phyloP scores from a whole-genome alignment of 1,284 basidiomycete species.

The Schizophyllum amplum region DNA sequence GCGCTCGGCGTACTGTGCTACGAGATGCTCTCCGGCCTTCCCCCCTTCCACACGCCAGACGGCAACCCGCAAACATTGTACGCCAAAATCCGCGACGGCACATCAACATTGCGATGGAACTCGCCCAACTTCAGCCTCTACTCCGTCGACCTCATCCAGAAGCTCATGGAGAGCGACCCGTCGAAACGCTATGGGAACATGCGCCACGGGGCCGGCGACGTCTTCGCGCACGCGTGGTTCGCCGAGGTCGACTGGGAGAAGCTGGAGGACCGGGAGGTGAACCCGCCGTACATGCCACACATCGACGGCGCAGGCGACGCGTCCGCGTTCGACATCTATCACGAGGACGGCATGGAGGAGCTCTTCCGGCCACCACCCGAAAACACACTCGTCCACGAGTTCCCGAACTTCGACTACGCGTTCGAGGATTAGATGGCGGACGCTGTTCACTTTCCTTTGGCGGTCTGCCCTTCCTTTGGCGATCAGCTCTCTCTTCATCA shows the following conservation, averaged over 20 bases:
- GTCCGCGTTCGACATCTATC: slow-evolving; percentile 81
- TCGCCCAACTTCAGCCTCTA: slow-evolving; percentile 66
- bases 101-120: slow-evolving; percentile 75
- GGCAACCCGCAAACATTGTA: slow-evolving; percentile 62
- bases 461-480: not conserved
- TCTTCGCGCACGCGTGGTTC: slow-evolving; percentile 97
- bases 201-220: slow-evolving; percentile 87
- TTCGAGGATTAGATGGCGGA: slow-evolving; percentile 10
- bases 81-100: slow-evolving; percentile 79
- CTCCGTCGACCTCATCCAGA: slow-evolving; percentile 85
- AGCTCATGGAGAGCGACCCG: slow-evolving; percentile 86
- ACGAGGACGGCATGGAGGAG: slow-evolving; percentile 56
- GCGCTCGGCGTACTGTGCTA: slow-evolving; percentile 95
- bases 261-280: slow-evolving; percentile 80
- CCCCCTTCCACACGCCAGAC: slow-evolving; percentile 67
- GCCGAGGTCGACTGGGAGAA: slow-evolving; percentile 93
- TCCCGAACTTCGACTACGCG: slow-evolving; percentile 67
- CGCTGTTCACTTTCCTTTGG: not conserved
- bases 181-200: slow-evolving; percentile 92
- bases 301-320: slow-evolving; percentile 83
- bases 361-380: slow-evolving; percentile 47
- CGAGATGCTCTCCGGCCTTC: slow-evolving; percentile 91
- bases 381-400: slow-evolving; percentile 50
- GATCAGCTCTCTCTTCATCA: not conserved
- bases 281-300: slow-evolving; percentile 92